Percentiles rank a stretch among this genome's conserved stretches.
Evolutionary conservation across 768 basidiomycete species (phyloP).

Genomic region (Gautieria morchelliformis): DNA sequence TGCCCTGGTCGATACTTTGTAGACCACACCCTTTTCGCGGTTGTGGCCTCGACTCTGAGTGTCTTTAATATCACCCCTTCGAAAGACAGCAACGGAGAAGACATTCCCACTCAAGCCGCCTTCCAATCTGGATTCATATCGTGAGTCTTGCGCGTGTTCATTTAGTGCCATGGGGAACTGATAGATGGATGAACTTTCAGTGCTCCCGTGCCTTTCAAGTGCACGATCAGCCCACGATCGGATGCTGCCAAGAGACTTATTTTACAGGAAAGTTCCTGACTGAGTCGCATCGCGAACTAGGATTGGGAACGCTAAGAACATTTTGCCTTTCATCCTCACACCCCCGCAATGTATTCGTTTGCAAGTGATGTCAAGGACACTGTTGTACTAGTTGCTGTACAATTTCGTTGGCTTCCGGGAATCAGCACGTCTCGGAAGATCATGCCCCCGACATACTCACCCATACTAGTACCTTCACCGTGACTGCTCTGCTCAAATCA

Average conservation of each 20-base stretch:
- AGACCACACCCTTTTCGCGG: slow-evolving; percentile 1
- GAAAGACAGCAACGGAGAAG: slow-evolving; percentile 23
- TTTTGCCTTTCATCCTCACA: too few relatives aligned
- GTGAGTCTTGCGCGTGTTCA: neutral
- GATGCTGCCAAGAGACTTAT: neutral
- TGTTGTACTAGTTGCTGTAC: too few relatives aligned
- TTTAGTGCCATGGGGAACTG: neutral
- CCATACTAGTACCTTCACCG: too few relatives aligned
- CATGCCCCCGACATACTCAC: too few relatives aligned
- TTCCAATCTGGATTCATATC: neutral
- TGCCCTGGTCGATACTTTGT: slow-evolving; percentile 13
- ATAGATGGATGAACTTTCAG: neutral
- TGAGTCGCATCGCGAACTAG: too few relatives aligned
- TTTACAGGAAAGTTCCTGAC: too few relatives aligned
- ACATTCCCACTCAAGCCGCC: neutral
- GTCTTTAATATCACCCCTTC: slow-evolving; percentile 5
- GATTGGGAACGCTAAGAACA: too few relatives aligned
- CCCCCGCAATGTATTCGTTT: too few relatives aligned
- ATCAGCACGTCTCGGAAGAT: too few relatives aligned
- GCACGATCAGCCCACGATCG: neutral
- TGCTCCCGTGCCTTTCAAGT: neutral
- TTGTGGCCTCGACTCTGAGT: slow-evolving; percentile 9
- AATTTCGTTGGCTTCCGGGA: too few relatives aligned
- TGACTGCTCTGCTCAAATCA: too few relatives aligned
- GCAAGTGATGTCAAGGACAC: too few relatives aligned